Evolutionary conservation across 2,329 filamentous ascomycete species (phyloP).

Genomic region (Verticillium longisporum): DNA sequence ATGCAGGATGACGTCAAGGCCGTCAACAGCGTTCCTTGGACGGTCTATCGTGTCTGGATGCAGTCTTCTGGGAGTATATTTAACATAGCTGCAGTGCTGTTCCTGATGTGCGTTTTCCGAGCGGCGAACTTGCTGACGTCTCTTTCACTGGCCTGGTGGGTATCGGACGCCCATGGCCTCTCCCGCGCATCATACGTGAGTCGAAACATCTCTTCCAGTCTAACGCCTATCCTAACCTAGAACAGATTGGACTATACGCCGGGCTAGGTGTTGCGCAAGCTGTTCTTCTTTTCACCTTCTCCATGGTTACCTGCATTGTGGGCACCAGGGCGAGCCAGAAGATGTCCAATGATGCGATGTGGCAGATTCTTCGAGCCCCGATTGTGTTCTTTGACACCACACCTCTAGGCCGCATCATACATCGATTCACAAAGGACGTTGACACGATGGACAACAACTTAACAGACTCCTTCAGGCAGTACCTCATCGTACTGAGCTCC

Average conservation of each 20-base stretch:
- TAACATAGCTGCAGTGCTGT: slow-evolving; percentile 56
- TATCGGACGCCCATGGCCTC: slow-evolving; percentile 66
- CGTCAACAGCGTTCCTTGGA: slow-evolving; percentile 70
- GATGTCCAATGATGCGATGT: slow-evolving; percentile 76
- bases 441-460: slow-evolving; percentile 95
- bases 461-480: slow-evolving; percentile 87
- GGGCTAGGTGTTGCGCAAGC: slow-evolving; percentile 66
- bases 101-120: slow-evolving; percentile 65
- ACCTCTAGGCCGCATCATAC: slow-evolving; percentile 88
- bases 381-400: slow-evolving; percentile 97
- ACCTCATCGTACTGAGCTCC: slow-evolving; percentile 76
- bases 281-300: slow-evolving; percentile 72
- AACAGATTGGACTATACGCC: slow-evolving; percentile 65
- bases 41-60: slow-evolving; percentile 72
- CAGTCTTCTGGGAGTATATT: slow-evolving; percentile 64
- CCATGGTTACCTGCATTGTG: slow-evolving; percentile 67
- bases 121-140: slow-evolving; percentile 82
- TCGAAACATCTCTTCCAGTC: no score
- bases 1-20: slow-evolving; percentile 71
- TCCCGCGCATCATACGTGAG: slow-evolving; percentile 37
- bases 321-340: slow-evolving; percentile 76
- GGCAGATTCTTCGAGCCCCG: slow-evolving; percentile 62
- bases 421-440: slow-evolving; percentile 91
- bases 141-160: slow-evolving; percentile 94
- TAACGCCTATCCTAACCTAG: no score